These are phyloP conservation scores for Mentha longifolia DNA, from an alignment of 257 asterid species.

Conservation along the genomic window DNA sequence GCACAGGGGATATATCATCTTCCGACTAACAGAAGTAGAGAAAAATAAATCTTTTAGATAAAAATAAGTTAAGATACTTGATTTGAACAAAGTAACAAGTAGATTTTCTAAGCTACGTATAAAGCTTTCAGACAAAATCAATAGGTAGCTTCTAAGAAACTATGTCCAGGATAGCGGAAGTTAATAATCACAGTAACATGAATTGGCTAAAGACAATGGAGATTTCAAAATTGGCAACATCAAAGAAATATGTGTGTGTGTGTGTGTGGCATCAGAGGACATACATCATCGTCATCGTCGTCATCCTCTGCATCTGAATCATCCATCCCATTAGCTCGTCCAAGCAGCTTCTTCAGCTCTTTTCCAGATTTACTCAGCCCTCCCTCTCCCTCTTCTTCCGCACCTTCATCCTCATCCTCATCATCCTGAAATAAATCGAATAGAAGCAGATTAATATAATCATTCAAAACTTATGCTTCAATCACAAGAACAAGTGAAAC, in stretches of 20 bases:
- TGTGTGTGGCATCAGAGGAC: conserved; percentile 34
- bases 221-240: background rate
- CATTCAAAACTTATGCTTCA: conserved; percentile 15
- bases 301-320: conserved; percentile 92
- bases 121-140: background rate
- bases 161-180: conserved; percentile 16
- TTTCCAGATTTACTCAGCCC: conserved; percentile 96
- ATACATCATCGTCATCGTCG: conserved; percentile 87
- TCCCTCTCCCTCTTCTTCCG: conserved; percentile 66
- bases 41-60: conserved; percentile 4
- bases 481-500: conserved; percentile 15
- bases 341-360: conserved; percentile 93
- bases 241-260: background rate
- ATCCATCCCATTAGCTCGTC: conserved; percentile 81
- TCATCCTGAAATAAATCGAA: conserved; percentile 69
- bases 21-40: conserved; percentile 50
- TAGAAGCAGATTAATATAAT: conserved; percentile 3
- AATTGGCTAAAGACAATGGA: background rate
- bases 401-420: conserved; percentile 87
- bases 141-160: background rate
- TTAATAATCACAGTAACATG: background rate
- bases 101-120: conserved; percentile 4
- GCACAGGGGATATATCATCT: conserved; percentile 80
- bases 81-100: conserved; percentile 12
- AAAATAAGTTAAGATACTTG: too few relatives aligned